A percentile compares a stretch with the other conserved stretches of the same genome.
Conservation (phyloP, 148 eudicot species). For the Pharnaceum exiguum region DNA sequence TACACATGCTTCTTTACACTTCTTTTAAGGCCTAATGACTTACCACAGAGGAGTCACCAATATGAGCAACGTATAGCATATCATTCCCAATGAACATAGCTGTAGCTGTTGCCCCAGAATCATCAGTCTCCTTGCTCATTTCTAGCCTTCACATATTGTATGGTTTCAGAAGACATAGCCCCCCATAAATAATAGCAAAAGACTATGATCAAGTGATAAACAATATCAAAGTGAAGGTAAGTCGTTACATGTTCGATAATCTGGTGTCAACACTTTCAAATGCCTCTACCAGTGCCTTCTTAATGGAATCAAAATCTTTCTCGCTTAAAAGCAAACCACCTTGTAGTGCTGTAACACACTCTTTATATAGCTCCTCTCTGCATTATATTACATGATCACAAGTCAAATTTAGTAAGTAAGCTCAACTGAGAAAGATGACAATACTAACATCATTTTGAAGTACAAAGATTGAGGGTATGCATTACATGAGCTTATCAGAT, state of each 20-base stretch:
- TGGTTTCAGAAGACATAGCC: background rate
- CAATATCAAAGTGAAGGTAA: background rate
- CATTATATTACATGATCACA: background rate
- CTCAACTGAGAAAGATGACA: background rate
- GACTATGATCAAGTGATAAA: slow-evolving; percentile 1
- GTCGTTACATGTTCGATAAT: slow-evolving; percentile 52
- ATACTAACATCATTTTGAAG: background rate
- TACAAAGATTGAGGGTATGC: too few species aligned
- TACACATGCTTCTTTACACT: background rate
- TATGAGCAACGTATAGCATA: slow-evolving; percentile 63
- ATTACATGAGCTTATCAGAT: too few species aligned
- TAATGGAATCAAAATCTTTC: slow-evolving; percentile 50
- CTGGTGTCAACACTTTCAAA: slow-evolving; percentile 65
- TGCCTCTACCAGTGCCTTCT: slow-evolving; percentile 52
- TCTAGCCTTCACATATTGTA: slow-evolving; percentile 69
- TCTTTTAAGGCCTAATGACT: slow-evolving; percentile 2
- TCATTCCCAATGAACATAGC: slow-evolving; percentile 56
- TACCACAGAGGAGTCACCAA: slow-evolving; percentile 95
- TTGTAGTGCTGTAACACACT: slow-evolving; percentile 71
- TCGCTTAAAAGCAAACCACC: slow-evolving; percentile 52
- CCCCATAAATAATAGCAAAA: background rate
- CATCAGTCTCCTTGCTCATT: slow-evolving; percentile 40
- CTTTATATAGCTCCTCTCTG: slow-evolving; percentile 93
- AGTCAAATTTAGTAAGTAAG: slow-evolving; percentile 1
- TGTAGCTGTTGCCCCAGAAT: slow-evolving; percentile 95